These are phyloP conservation scores for Thraustotheca clavata DNA, from an alignment of 352 stramenopile genomes.

Conservation along the genomic window DNA sequence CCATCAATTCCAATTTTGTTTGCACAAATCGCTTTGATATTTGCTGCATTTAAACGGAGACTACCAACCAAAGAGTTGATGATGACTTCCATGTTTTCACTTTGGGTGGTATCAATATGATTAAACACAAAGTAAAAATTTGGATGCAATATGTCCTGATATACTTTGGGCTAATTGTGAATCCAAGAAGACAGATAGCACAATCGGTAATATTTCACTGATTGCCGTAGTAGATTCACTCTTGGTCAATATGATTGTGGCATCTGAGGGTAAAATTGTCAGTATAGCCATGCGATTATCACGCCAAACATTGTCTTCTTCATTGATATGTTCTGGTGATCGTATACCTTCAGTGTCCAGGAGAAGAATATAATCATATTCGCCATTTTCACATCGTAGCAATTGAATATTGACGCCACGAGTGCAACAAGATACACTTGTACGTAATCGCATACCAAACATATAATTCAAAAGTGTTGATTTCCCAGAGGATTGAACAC, in stretches of 20 bases:
- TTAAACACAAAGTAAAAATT: neutral
- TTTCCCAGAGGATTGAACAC: neutral
- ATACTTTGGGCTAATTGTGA: neutral
- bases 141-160: neutral
- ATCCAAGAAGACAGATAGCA: neutral
- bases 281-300: neutral
- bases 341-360: neutral
- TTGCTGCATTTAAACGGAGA: neutral
- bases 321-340: neutral
- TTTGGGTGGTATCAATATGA: neutral
- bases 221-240: neutral
- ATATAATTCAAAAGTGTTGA: constrained; percentile 1
- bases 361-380: neutral
- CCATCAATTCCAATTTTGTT: neutral
- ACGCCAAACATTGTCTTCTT: neutral
- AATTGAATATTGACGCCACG: neutral
- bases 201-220: neutral
- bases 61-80: neutral
- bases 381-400: neutral
- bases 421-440: neutral
- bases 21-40: neutral
- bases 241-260: neutral
- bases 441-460: neutral
- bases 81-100: neutral
- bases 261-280: neutral